Base-by-base conservation (phyloP, 495 filamentous ascomycete species). In the Xylaria palmicola region DNA sequence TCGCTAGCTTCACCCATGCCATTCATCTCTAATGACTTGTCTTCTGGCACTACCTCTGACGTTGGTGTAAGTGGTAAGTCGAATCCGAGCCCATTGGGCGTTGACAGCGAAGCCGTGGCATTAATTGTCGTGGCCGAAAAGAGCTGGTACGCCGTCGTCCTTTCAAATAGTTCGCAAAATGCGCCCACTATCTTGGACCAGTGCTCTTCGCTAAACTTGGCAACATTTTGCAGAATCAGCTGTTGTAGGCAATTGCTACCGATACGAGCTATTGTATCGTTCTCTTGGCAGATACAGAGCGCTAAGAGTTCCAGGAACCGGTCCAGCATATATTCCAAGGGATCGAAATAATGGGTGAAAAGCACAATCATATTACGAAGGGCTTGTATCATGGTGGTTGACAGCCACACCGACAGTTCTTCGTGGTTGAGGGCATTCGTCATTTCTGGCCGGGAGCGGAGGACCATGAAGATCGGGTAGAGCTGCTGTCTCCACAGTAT, bases 321-420 rank as follows among this genome's bases (percentile, higher is more conserved):
- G 68, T 96, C 91, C 19, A 99, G 83, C 95, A 99, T 98, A 71
- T 96, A 93, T 72, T 97, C 91, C 26, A 99, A 77, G 0, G 91
- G 83, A 57, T 96, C 91, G 65, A 98, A 99, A 74, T 97, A 98
- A 73, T 99, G 94, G 0, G 94, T 99, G 70, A 99, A 98, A 24
- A 99, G 85, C 0, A 89, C 92, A 66, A 99, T 97, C 89, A 99
- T 96, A 75, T 97, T 98, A 48, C 94, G 86, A 63, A 99, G 77
- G 15, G 94, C 94, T 73, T 99, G 94, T 45, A 99, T 99, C 92
- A 99, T 98, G 19, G 94, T 99, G 0, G 94, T 99, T 12, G 92
- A 97, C 34, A 99, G 82, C 94, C 94, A 99, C n/a, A 99, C 94
- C 0, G 93, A 97, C 19, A 97, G 81, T 65, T 97, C 92, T 71